These are phyloP conservation scores for Sistotremastrum niveocremeum DNA, from an alignment of 768 basidiomycete species.

Conservation along the genomic window DNA sequence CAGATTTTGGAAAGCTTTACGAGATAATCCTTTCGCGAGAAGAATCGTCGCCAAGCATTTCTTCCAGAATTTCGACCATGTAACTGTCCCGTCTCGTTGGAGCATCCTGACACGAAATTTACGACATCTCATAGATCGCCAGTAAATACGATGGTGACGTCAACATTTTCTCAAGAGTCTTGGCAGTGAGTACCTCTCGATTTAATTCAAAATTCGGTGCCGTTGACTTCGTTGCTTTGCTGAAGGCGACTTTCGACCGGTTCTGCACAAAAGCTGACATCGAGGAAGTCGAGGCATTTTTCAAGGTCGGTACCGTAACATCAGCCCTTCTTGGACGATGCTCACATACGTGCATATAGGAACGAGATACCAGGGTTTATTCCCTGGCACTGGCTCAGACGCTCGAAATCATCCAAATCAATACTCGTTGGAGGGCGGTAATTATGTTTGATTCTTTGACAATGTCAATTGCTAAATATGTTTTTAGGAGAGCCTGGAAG, in stretches of 20 bases:
- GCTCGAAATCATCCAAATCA: conserved; percentile 52
- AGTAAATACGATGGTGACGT: too few relatives aligned
- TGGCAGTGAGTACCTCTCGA: too few relatives aligned
- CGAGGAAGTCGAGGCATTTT: conserved; percentile 51
- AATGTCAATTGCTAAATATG: too few relatives aligned
- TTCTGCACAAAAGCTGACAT: conserved; percentile 61
- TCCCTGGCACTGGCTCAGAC: conserved; percentile 49
- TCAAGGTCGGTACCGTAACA: conserved; percentile 37
- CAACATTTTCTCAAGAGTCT: too few relatives aligned
- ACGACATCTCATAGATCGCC: too few relatives aligned
- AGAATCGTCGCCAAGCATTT: conserved; percentile 46
- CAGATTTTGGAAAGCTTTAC: conserved; percentile 49
- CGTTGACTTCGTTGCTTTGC: too few relatives aligned
- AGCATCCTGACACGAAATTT: too few relatives aligned
- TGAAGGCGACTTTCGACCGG: conserved; percentile 23
- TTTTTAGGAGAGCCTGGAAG: too few relatives aligned
- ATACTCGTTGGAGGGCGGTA: conserved; percentile 50
- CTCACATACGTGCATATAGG: conserved; percentile 20
- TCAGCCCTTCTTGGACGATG: neutral
- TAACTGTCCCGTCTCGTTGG: conserved; percentile 18
- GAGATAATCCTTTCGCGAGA: conserved; percentile 40
- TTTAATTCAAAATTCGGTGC: too few relatives aligned
- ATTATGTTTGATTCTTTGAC: conserved; percentile 3
- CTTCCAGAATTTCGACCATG: conserved; percentile 54
- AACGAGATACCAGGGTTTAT: conserved; percentile 60